Evolutionary conservation across 1,284 basidiomycete genomes (phyloP).

Genomic region (Ganoderma meredithae): DNA sequence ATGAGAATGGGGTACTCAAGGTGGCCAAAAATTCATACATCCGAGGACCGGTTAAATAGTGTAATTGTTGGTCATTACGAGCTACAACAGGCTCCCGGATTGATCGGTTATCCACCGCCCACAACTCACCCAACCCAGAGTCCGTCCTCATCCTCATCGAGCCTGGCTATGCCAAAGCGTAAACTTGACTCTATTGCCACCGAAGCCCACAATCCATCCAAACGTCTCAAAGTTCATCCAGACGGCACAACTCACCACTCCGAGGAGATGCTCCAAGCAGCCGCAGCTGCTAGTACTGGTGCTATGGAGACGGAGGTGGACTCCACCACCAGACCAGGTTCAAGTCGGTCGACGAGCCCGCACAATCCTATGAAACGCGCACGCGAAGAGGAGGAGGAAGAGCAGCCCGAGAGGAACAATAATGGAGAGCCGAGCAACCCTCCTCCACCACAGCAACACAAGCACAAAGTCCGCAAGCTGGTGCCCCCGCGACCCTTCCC

Average conservation of each 20-base stretch:
- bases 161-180: slow-evolving; percentile 44
- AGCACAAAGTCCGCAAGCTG: slow-evolving; percentile 65
- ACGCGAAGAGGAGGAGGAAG: background rate
- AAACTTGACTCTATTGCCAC: slow-evolving; percentile 42
- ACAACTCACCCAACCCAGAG: background rate
- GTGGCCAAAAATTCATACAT: too few species aligned
- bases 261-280: too few species aligned
- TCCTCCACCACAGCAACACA: slow-evolving; percentile 14
- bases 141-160: slow-evolving; percentile 14
- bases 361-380: background rate
- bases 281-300: background rate
- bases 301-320: slow-evolving; percentile 1
- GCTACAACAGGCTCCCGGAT: background rate
- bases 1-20: too few species aligned
- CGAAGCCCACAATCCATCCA: slow-evolving; percentile 8
- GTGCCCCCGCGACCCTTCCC: slow-evolving; percentile 76
- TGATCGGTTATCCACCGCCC: background rate
- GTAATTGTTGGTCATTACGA: too few species aligned
- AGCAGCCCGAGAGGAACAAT: background rate
- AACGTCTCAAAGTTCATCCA: slow-evolving; percentile 21
- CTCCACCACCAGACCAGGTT: background rate
- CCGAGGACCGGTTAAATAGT: too few species aligned
- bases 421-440: background rate
- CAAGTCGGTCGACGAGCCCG: background rate
- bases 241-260: background rate